Evolutionary conservation across 805 yeast species (phyloP).

Genomic region (Lachancea nothofagi): DNA sequence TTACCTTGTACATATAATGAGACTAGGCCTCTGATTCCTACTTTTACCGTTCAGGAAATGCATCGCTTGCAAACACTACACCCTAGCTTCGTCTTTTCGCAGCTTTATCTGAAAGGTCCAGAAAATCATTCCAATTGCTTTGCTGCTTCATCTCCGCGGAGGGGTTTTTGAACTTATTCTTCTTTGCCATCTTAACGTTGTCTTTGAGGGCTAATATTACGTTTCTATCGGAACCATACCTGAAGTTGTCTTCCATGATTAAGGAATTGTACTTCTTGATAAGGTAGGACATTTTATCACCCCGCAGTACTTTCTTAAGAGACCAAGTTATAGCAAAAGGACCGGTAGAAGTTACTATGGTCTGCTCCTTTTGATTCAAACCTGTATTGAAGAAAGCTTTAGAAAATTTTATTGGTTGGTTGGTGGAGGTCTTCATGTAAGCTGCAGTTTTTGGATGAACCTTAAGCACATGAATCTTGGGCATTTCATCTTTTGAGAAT

Average conservation of each 20-base stretch:
- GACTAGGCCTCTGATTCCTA: too few relatives aligned
- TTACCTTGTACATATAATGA: background rate
- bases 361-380: conserved; percentile 54
- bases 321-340: conserved; percentile 83
- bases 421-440: conserved; percentile 47
- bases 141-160: conserved; percentile 42
- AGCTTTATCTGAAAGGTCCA: conserved; percentile 7
- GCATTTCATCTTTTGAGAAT: conserved; percentile 60
- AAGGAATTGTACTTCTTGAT: conserved; percentile 57
- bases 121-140: conserved; percentile 7
- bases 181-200: conserved; percentile 68
- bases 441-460: conserved; percentile 69
- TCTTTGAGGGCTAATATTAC: conserved; percentile 70
- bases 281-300: conserved; percentile 50
- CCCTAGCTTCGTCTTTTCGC: background rate
- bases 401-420: conserved; percentile 52
- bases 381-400: conserved; percentile 76
- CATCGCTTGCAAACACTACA: too few relatives aligned
- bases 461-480: conserved; percentile 61
- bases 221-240: conserved; percentile 62
- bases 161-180: conserved; percentile 54
- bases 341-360: conserved; percentile 73
- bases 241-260: conserved; percentile 74
- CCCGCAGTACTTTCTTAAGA: conserved; percentile 49
- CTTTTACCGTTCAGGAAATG: too few relatives aligned